These are phyloP conservation scores for Fusarium circinatum DNA, from an alignment of 2,329 filamentous ascomycete genomes.

Conservation along the genomic window DNA sequence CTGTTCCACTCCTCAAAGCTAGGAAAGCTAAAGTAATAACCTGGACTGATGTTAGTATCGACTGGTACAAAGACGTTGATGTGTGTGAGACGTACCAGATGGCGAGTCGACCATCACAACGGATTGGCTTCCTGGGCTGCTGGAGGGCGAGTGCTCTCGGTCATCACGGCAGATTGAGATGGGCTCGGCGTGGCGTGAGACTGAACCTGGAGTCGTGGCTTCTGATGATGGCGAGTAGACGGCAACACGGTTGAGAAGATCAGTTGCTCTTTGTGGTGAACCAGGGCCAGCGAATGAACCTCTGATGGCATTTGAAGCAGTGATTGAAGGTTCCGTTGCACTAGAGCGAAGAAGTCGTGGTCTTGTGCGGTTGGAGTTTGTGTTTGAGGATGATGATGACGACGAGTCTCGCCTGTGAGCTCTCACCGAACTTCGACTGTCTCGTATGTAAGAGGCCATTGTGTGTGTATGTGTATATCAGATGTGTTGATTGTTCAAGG, in stretches of 20 bases:
- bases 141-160: slow-evolving; percentile 33
- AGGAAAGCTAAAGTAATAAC: slow-evolving; percentile 77
- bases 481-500: neutral
- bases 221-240: slow-evolving; percentile 53
- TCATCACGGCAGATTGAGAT: slow-evolving; percentile 39
- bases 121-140: slow-evolving; percentile 38
- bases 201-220: slow-evolving; percentile 26
- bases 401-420: slow-evolving; percentile 44
- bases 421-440: slow-evolving; percentile 41
- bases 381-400: slow-evolving; percentile 37
- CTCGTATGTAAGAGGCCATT: slow-evolving; percentile 43
- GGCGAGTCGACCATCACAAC: slow-evolving; percentile 42
- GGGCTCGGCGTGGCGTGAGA: slow-evolving; percentile 36
- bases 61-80: slow-evolving; percentile 33
- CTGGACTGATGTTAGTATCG: slow-evolving; percentile 48
- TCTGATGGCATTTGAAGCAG: slow-evolving; percentile 63
- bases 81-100: slow-evolving; percentile 35
- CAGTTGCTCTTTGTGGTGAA: slow-evolving; percentile 62
- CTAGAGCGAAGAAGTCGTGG: slow-evolving; percentile 65
- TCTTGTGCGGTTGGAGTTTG: slow-evolving; percentile 51
- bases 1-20: slow-evolving; percentile 75
- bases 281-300: slow-evolving; percentile 61
- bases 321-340: slow-evolving; percentile 68
- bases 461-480: neutral
- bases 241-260: slow-evolving; percentile 65